Base-by-base conservation (phyloP, 2,329 filamentous ascomycete genomes). In the Aquanectria penicillioides region DNA sequence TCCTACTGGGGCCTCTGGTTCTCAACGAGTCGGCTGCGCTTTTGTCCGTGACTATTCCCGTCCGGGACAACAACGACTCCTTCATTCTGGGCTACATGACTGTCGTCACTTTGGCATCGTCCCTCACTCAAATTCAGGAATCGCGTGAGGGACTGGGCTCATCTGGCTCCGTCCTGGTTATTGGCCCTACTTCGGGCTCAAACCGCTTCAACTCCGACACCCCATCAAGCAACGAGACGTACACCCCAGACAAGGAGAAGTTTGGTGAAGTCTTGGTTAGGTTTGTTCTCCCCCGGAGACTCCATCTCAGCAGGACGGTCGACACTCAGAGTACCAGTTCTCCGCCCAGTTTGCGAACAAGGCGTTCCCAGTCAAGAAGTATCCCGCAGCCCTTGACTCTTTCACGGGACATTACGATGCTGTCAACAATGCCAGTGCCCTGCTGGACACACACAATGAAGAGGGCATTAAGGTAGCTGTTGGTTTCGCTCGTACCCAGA, bases 1-100 rank as follows among this genome's bases (percentile, higher is more conserved):
- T 97, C n/a, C 77, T 97, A 2, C 81, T 95, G 0, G 94, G 94
- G 0, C 93, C 93, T 0, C 80, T 92, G 56, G 80, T 85, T 20
- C 76, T 95, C 62, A 95, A 96, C 71, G 78, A 85, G 38, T 86
- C 87, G 0, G 91, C 90, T 63, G 91, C 91, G 18, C 78, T 97
- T 10, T 73, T 97, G 11, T 97, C 93, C 3, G 80, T 97, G 57
- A 97, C 93, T 0, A 77, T 94, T 13, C 92, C 93, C 0, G 86
- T 97, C 50, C 84, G 91, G 59, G 88, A 90, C 71, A 81, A 82
- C 2, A 83, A 83, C 2, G 73, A 77, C 36, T 78, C 78, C 4
- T 87, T 90, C 61, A 85, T 94, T 1, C 81, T 97, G 5, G 94
- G 92, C 2, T 97, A 93, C 79, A 85, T 97, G 79, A 97, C 93